Percentiles rank a stretch among this genome's conserved stretches.
These are phyloP conservation scores for Hypericum androsaemum DNA, from an alignment of 345 rosid genomes.

Conservation along the genomic window DNA sequence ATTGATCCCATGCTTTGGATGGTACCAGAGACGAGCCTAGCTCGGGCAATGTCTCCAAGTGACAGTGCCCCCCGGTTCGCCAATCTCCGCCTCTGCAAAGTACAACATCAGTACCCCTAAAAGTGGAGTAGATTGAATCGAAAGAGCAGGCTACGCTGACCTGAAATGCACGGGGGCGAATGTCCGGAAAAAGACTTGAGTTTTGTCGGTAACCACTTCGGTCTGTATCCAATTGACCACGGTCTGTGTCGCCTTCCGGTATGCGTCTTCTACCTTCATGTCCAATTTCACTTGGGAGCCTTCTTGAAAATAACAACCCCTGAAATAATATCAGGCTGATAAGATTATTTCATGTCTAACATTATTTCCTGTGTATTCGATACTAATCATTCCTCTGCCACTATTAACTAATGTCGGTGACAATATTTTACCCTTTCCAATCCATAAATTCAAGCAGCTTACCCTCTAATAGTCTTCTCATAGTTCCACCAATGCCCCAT, in stretches of 20 bases:
- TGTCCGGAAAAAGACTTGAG: conserved; percentile 78
- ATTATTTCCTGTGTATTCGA: too few relatives aligned
- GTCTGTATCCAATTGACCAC: conserved; percentile 53
- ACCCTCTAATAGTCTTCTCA: not conserved
- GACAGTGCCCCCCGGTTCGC: conserved; percentile 31
- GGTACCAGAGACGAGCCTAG: conserved; percentile 29
- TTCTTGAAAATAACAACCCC: too few relatives aligned
- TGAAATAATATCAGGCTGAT: too few relatives aligned
- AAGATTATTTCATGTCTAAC: too few relatives aligned
- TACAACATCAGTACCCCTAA: not conserved
- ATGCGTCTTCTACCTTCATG: conserved; percentile 56
- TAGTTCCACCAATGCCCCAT: conserved; percentile 3
- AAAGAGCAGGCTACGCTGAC: conserved; percentile 22
- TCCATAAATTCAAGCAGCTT: not conserved
- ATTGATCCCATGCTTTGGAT: conserved; percentile 26
- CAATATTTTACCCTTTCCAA: too few relatives aligned
- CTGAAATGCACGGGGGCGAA: conserved; percentile 96
- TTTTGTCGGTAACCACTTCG: conserved; percentile 58
- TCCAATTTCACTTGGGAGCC: conserved; percentile 14
- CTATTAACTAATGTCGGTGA: too few relatives aligned
- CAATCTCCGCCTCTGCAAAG: conserved; percentile 35
- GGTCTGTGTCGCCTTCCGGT: conserved; percentile 55
- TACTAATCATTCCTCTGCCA: too few relatives aligned
- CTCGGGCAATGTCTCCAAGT: conserved; percentile 34
- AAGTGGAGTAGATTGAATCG: not conserved